These are phyloP conservation scores for Neurospora cerealis DNA, from an alignment of 495 filamentous ascomycete genomes.

Conservation along the genomic window DNA sequence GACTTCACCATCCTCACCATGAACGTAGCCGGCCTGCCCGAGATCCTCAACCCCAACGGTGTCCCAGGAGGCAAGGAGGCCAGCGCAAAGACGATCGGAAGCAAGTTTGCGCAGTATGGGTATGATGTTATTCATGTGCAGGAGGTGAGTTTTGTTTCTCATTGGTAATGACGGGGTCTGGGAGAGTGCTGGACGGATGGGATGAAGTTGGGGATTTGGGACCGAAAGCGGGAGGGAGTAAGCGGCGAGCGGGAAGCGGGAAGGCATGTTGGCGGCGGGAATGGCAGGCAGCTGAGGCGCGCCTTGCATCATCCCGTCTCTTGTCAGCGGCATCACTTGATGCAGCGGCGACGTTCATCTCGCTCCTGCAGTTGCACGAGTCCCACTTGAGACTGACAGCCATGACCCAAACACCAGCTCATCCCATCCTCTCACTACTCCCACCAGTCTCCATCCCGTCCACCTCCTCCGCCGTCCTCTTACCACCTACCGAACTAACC, in stretches of 20 bases:
- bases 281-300: background rate
- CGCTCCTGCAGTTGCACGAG: background rate
- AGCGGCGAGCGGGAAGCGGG: background rate
- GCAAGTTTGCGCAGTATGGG: conserved; percentile 37
- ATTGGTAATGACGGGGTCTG: background rate
- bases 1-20: conserved; percentile 44
- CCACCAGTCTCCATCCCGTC: background rate
- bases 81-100: conserved; percentile 39
- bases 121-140: conserved; percentile 53
- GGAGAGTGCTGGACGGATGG: too few species aligned
- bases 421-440: too few species aligned
- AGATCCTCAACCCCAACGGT: conserved; percentile 40
- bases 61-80: conserved; percentile 44
- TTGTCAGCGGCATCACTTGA: background rate
- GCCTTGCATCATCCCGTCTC: background rate
- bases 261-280: background rate
- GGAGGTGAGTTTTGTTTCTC: conserved; percentile 30
- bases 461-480: background rate
- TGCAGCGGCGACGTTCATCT: background rate
- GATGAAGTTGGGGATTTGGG: background rate
- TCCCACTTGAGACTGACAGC: background rate
- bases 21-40: conserved; percentile 53
- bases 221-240: background rate
- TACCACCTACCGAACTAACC: background rate
- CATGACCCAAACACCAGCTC: too few species aligned